Conservation (phyloP, 202 grass and related monocot genomes). For the Saccharum hybrid region DNA sequence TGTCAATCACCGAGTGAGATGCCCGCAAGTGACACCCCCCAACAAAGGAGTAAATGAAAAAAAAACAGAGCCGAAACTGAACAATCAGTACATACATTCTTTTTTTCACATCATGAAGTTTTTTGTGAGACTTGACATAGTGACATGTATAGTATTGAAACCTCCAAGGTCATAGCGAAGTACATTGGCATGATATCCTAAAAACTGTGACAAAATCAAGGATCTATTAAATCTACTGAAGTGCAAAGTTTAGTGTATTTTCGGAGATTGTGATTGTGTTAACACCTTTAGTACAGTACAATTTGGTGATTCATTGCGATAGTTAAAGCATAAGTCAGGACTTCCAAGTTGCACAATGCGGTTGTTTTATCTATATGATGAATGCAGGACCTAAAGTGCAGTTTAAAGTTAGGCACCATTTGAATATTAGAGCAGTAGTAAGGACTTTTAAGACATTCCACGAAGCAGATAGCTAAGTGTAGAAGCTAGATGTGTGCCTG, state of each 20-base stretch:
- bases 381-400: too few species aligned
- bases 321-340: background rate
- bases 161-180: background rate
- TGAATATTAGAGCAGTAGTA: too few species aligned
- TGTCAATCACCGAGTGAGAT: too few species aligned
- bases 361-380: background rate
- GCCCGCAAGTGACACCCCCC: too few species aligned
- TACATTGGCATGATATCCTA: background rate
- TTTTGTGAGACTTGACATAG: slow-evolving; percentile 1
- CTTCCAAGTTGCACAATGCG: background rate
- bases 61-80: background rate
- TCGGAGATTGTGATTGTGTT: background rate
- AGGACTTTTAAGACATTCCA: too few species aligned
- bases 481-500: too few species aligned
- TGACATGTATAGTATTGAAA: background rate
- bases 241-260: slow-evolving; percentile 5
- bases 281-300: background rate
- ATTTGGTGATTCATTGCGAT: background rate
- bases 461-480: too few species aligned
- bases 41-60: too few species aligned
- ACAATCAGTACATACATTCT: slow-evolving; percentile 4
- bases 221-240: background rate
- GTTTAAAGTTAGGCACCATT: too few species aligned
- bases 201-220: background rate
- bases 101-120: background rate